Conservation (phyloP, 768 basidiomycete species). For the Trametes punicea region DNA sequence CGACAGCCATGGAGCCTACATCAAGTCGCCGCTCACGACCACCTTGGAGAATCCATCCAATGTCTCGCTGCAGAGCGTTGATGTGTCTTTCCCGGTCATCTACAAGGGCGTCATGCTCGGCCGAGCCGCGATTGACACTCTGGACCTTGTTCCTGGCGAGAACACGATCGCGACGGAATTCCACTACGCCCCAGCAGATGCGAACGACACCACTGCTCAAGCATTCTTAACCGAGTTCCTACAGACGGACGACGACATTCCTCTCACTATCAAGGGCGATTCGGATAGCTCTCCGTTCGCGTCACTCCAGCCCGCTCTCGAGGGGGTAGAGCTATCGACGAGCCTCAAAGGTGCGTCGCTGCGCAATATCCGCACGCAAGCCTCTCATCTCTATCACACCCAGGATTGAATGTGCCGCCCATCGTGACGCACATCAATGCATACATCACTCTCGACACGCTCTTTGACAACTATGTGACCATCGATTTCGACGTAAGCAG, state of each 20-base stretch:
- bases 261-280: conserved; percentile 60
- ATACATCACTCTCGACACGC: conserved; percentile 46
- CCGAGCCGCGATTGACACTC: conserved; percentile 53
- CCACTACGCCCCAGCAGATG: conserved; percentile 61
- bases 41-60: conserved; percentile 66
- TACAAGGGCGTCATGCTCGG: conserved; percentile 57
- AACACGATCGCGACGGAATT: conserved; percentile 57
- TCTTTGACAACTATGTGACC: conserved; percentile 29
- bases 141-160: conserved; percentile 55
- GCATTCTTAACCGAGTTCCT: conserved; percentile 60
- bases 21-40: conserved; percentile 55
- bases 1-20: conserved; percentile 53
- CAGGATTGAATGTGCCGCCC: conserved; percentile 44
- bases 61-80: conserved; percentile 55
- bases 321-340: conserved; percentile 48
- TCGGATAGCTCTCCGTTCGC: conserved; percentile 55
- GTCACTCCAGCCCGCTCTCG: conserved; percentile 53
- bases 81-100: conserved; percentile 54
- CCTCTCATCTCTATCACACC: conserved; percentile 22
- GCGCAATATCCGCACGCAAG: neutral
- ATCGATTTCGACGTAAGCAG: conserved; percentile 19
- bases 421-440: conserved; percentile 58
- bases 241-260: conserved; percentile 44
- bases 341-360: conserved; percentile 42
- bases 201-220: conserved; percentile 66